A percentile compares a stretch with the other conserved stretches of the same genome.
phyloP scores from a whole-genome alignment of 345 rosid genomes.

The Anastatica hierochuntica region DNA sequence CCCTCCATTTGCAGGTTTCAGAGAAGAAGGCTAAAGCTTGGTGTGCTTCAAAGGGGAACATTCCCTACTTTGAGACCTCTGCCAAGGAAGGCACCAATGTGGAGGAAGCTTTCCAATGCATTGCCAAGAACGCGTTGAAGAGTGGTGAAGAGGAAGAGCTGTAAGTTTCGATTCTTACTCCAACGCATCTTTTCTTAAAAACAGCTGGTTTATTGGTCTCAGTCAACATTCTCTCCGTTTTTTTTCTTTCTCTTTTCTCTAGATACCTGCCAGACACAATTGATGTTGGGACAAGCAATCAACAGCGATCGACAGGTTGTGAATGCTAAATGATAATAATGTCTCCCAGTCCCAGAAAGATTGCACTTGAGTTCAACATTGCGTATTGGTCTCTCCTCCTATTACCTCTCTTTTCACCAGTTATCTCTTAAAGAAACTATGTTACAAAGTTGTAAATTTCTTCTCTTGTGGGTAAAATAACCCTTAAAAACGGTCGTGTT shows the following conservation, averaged over 20 bases:
- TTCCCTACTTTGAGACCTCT: constrained; percentile 96
- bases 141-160: constrained; percentile 97
- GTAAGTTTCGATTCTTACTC: constrained; percentile 38
- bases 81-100: constrained; percentile 96
- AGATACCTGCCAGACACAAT: constrained; percentile 63
- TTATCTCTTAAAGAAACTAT: too few relatives aligned
- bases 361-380: too few relatives aligned
- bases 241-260: neutral
- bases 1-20: constrained; percentile 44
- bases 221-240: neutral
- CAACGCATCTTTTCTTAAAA: neutral
- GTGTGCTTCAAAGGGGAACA: constrained; percentile 98
- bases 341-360: too few relatives aligned
- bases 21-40: constrained; percentile 95
- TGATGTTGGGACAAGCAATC: constrained; percentile 45
- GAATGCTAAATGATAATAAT: too few relatives aligned
- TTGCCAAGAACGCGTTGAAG: constrained; percentile 86
- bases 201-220: neutral
- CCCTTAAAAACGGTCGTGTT: too few relatives aligned
- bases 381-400: too few relatives aligned
- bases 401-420: too few relatives aligned
- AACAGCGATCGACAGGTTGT: constrained; percentile 40
- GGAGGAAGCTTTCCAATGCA: constrained; percentile 95
- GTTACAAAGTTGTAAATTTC: too few relatives aligned
- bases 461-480: too few relatives aligned